A percentile compares a stretch with the other conserved stretches of the same genome.
phyloP scores from a whole-genome alignment of 306 rosid species.

The Citrullus colocynthis region DNA sequence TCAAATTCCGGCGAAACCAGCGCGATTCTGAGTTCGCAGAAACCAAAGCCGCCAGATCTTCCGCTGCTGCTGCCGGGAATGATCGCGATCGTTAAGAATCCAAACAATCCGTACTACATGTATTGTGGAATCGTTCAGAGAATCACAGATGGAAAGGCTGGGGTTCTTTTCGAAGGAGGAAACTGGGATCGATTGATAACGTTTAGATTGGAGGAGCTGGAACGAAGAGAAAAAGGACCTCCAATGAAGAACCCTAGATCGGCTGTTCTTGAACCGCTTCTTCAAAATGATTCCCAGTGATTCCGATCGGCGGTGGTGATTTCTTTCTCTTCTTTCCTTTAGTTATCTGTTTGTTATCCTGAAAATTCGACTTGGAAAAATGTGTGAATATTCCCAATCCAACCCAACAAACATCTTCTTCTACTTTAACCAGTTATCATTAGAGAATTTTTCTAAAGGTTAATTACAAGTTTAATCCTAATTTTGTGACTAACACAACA shows the following conservation, averaged over 20 bases:
- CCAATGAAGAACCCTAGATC: slow-evolving; percentile 83
- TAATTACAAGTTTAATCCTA: no score
- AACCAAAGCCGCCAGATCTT: slow-evolving; percentile 55
- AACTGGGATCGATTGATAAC: slow-evolving; percentile 66
- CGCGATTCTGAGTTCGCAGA: slow-evolving; percentile 12
- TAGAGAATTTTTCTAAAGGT: not conserved
- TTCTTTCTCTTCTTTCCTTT: not conserved
- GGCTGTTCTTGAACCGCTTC: slow-evolving; percentile 53
- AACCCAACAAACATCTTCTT: not conserved
- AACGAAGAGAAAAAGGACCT: slow-evolving; percentile 90
- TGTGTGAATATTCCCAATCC: not conserved
- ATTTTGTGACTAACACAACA: no score
- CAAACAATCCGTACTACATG: slow-evolving; percentile 56
- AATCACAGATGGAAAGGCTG: slow-evolving; percentile 60
- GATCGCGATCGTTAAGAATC: slow-evolving; percentile 58
- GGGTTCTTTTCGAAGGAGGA: slow-evolving; percentile 71
- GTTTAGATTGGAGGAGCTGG: slow-evolving; percentile 63
- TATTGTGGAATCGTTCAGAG: slow-evolving; percentile 69
- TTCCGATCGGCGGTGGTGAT: not conserved
- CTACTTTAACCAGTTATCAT: not conserved
- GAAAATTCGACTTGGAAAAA: not conserved
- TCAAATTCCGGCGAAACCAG: slow-evolving; percentile 8
- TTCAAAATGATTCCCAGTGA: slow-evolving; percentile 31
- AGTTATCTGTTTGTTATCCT: not conserved
- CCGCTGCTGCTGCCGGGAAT: slow-evolving; percentile 39